Conservation (phyloP, 2,329 filamentous ascomycete species). For the Botrytis sinoallii region DNA sequence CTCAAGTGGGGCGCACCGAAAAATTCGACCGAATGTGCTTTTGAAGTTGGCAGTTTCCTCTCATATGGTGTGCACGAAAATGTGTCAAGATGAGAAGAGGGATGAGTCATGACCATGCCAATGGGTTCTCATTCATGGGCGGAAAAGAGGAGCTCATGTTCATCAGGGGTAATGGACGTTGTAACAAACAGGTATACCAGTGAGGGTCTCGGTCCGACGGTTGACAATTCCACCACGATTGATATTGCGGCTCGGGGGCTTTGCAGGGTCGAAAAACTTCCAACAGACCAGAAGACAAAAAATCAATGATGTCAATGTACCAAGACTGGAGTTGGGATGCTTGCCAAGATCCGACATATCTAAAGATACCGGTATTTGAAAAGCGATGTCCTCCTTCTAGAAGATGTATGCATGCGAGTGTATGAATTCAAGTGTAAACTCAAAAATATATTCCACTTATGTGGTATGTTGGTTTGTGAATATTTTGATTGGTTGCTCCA, state of each 20-base stretch:
- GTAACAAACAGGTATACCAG: neutral
- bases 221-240: neutral
- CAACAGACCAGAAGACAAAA: neutral
- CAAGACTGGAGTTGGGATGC: neutral
- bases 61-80: neutral
- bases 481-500: conserved; percentile 15
- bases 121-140: neutral
- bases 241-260: conserved; percentile 1
- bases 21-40: conserved; percentile 6
- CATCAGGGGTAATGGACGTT: neutral
- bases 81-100: neutral
- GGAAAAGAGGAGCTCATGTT: neutral
- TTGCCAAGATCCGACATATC: neutral
- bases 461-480: neutral
- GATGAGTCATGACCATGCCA: neutral
- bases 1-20: conserved; percentile 4
- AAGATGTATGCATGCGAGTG: neutral
- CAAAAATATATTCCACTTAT: neutral
- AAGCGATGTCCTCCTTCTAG: neutral
- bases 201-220: neutral
- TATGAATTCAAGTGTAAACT: neutral
- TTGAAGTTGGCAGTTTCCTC: neutral
- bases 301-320: conserved; percentile 4
- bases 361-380: neutral
- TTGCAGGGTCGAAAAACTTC: neutral